Conservation (phyloP, 345 rosid species). For the Salix udensis region DNA sequence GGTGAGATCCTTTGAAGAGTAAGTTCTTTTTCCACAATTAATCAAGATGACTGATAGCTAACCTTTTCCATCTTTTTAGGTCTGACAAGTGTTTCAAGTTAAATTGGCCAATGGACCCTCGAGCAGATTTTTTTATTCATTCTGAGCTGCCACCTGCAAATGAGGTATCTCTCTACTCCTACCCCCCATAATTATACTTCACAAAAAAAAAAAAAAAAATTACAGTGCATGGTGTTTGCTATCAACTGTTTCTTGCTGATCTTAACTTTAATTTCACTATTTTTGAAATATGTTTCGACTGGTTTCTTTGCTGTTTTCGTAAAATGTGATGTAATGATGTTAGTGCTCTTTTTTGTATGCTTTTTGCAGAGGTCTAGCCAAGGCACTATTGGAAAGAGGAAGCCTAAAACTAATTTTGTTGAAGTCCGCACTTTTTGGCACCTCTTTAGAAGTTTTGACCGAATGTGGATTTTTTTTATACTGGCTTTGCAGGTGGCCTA, state of each 20-base stretch:
- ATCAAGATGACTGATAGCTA: constrained; percentile 7
- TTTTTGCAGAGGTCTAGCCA: constrained; percentile 54
- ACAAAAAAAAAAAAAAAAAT: background rate
- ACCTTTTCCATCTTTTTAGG: constrained; percentile 40
- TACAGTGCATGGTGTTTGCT: background rate
- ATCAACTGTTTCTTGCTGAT: background rate
- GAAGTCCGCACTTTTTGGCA: constrained; percentile 97
- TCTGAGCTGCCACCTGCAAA: constrained; percentile 32
- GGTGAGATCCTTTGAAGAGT: constrained; percentile 48
- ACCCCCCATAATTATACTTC: background rate
- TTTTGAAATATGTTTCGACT: background rate
- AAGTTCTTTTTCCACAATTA: constrained; percentile 11
- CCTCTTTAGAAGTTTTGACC: constrained; percentile 88
- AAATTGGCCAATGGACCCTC: constrained; percentile 63
- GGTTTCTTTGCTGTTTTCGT: background rate
- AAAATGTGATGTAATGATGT: background rate
- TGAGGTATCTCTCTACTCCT: constrained; percentile 33
- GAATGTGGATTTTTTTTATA: constrained; percentile 93
- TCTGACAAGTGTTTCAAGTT: constrained; percentile 64
- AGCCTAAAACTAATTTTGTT: constrained; percentile 95
- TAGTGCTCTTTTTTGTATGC: background rate
- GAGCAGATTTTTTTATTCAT: constrained; percentile 70
- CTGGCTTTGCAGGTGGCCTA: constrained; percentile 76
- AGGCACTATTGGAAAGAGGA: constrained; percentile 43
- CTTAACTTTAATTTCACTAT: background rate